Conservation (phyloP, 2,329 filamentous ascomycete species). For the Neurospora sp. region DNA sequence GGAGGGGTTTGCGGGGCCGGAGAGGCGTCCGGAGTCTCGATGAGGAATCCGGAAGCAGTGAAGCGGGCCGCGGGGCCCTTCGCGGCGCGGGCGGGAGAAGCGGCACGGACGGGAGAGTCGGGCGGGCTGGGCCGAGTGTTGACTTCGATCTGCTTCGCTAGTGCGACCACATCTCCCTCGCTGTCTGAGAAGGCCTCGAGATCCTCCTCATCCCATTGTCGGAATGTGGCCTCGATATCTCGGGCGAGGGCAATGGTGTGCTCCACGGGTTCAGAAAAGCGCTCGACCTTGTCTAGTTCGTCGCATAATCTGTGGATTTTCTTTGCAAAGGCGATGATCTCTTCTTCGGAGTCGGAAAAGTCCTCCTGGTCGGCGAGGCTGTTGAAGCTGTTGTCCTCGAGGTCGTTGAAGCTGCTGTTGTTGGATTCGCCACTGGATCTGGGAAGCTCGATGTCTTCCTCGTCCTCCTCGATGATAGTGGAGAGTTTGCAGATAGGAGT, state of each 20-base stretch:
- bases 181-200: rapidly evolving
- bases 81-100: neutral
- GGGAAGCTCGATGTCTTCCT: neutral
- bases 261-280: rapidly evolving
- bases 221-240: neutral
- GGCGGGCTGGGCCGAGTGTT: neutral
- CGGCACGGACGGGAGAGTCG: neutral
- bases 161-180: rapidly evolving
- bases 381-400: neutral
- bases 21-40: neutral
- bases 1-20: neutral
- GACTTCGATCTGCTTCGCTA: rapidly evolving
- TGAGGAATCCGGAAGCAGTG: neutral
- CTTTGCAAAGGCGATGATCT: neutral
- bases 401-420: neutral
- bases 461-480: neutral
- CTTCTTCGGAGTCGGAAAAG: rapidly evolving
- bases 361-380: neutral
- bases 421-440: neutral
- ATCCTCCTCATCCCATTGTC: neutral
- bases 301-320: neutral
- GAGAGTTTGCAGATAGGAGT: neutral
- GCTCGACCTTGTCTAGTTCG: neutral
- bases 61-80: neutral
- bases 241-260: neutral